Evolutionary conservation across 83 land plant species (phyloP).

Genomic region (Picea engelmannii): DNA sequence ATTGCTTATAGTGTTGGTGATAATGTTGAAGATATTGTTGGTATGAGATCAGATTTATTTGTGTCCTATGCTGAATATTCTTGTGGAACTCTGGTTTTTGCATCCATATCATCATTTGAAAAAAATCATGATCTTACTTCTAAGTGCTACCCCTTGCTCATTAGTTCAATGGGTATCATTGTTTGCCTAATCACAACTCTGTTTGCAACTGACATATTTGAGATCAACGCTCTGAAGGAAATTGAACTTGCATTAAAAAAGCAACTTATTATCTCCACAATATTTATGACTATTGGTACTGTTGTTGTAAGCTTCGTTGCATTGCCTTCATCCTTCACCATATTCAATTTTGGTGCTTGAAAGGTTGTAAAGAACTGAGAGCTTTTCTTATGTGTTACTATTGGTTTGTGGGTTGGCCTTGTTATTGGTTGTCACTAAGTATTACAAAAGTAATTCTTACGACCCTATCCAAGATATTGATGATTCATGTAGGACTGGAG

Average conservation of each 20-base stretch:
- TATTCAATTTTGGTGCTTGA: slow-evolving; percentile 68
- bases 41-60: too few relatives aligned
- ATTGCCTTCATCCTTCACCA: slow-evolving; percentile 42
- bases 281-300: slow-evolving; percentile 72
- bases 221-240: slow-evolving; percentile 65
- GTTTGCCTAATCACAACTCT: too few relatives aligned
- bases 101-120: too few relatives aligned
- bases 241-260: slow-evolving; percentile 79
- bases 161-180: too few relatives aligned
- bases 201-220: slow-evolving; percentile 1
- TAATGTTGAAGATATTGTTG: too few relatives aligned
- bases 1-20: too few relatives aligned
- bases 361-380: slow-evolving; percentile 73
- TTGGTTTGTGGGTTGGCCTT: slow-evolving; percentile 85
- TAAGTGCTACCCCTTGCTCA: too few relatives aligned
- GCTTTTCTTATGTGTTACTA: slow-evolving; percentile 69
- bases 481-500: slow-evolving; percentile 76
- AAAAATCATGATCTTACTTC: too few relatives aligned
- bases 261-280: slow-evolving; percentile 24
- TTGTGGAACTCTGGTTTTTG: too few relatives aligned
- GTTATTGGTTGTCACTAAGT: slow-evolving; percentile 76
- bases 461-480: slow-evolving; percentile 86
- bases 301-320: slow-evolving; percentile 36
- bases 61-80: too few relatives aligned
- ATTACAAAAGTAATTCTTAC: slow-evolving; percentile 84